These are phyloP conservation scores for Pseudogymnoascus sp. DNA, from an alignment of 2,329 filamentous ascomycete species.

Conservation along the genomic window DNA sequence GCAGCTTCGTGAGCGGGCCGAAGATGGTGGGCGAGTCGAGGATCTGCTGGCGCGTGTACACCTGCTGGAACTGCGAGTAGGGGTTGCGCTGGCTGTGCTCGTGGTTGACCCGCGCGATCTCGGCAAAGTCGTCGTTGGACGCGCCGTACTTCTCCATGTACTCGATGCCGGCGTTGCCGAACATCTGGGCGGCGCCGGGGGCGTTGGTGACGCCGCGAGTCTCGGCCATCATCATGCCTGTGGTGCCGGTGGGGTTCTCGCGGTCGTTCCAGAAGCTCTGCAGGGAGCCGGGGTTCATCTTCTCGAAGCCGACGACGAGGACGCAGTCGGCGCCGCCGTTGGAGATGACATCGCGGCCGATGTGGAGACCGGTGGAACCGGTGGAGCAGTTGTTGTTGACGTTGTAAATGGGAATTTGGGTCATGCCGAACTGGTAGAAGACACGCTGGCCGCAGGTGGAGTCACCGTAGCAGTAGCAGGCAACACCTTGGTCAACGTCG, in stretches of 20 bases:
- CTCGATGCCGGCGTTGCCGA: constrained; percentile 86
- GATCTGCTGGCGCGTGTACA: constrained; percentile 82
- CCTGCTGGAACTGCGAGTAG: constrained; percentile 94
- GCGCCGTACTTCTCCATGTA: constrained; percentile 96
- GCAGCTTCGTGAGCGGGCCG: constrained; percentile 88
- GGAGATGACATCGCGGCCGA: constrained; percentile 72
- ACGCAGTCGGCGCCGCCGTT: constrained; percentile 80
- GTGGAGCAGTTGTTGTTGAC: constrained; percentile 99
- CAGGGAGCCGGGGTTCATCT: constrained; percentile 91
- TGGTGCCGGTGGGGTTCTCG: constrained; percentile 67
- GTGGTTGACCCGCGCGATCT: constrained; percentile 90
- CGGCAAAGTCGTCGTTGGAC: constrained; percentile 76
- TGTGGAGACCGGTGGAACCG: constrained; percentile 80
- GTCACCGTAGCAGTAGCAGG: constrained; percentile 98
- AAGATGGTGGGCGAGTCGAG: constrained; percentile 69
- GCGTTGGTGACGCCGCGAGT: constrained; percentile 76
- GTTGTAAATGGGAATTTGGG: constrained; percentile 90
- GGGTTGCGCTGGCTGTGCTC: constrained; percentile 86
- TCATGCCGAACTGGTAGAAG: constrained; percentile 99
- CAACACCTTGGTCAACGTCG: constrained; percentile 87
- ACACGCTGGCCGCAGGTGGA: constrained; percentile 91
- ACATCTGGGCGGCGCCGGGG: constrained; percentile 84
- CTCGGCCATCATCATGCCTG: constrained; percentile 69
- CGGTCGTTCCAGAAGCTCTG: constrained; percentile 80
- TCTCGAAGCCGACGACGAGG: constrained; percentile 91